Evolutionary conservation across 192 early-diverging fungal species (phyloP), one percentile per base, ranked within the genome.

Genomic region (Linnemannia exigua): DNA sequence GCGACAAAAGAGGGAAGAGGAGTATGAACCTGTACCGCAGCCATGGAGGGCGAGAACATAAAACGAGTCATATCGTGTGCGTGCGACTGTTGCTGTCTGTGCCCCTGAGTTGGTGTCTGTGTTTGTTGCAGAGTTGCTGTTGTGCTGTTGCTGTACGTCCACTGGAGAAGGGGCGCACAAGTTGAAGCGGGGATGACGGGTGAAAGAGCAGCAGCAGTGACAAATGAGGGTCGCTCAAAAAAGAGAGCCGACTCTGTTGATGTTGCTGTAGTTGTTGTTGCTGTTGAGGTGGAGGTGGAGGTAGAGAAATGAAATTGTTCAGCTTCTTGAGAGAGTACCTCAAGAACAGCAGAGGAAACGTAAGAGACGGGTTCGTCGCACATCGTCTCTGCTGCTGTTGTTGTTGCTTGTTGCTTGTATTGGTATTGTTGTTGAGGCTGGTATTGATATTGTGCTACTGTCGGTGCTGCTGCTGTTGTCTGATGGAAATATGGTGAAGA

Each of bases 351-450:
- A 8, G 58, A 70, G 12, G 79, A 72, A 25, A 74, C 41, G 68
- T 80, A 80, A 48, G 72, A 72, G n/a, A 74, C 44, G 28, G 72
- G 79, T n/a, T 80, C 79, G 58, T 63, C 11, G 58, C 15, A 33
- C 58, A 63, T 63, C 12, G 22, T 41, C 35, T 47, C 46, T 20
- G 74, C 38, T 44, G 22, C 41, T 20, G 48, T 35, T 54, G 44
- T 19, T 70, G 47, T 25, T 70, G 19, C 11, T 70, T 20, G 58
- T 20, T 61, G 58, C 7, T 17, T 61, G 22, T 2, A 19, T 17
- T 20, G 16, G 4, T 61, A 28, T 61, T 8, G 19, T 1, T 58
- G 68, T 47, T 51, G 66, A 14, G 31, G 38, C 36, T 51, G 61
- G 20, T 66, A 41, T 1, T 67, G 61, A 22, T 67, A 58, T 46